Evolutionary conservation across 345 rosid genomes (phyloP), one percentile per base, ranked within the genome.

Genomic region (Rhizophora apiculata): DNA sequence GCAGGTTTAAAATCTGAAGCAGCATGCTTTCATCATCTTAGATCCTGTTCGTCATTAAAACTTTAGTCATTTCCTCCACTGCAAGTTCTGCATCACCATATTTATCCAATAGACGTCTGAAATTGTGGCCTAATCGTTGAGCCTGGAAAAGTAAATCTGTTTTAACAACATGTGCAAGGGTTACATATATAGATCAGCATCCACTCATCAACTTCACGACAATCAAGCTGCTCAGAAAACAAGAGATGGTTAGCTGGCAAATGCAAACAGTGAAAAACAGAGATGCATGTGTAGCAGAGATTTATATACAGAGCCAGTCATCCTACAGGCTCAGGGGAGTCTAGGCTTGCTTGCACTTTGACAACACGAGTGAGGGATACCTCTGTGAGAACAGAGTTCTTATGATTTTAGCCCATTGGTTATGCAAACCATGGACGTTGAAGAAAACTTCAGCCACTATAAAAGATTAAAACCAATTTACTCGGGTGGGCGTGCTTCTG

Each of bases 361-460:
- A 72, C 48, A 91, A 67, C 26, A 91, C 89, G 74, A 88, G 97
- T 94, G 95, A 0, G 97, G 88, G 90, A 72, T 55, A 91, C 93
- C 68, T 80, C 85, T 36, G 78, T 75, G 67, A 86, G 71, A 54
- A 56, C 64, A 70, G 55, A 21, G 61, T 78, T 34, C 36, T 27
- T 46, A 77, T 39, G 67, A 65, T 65, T 62, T 71, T 8, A 85
- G 86, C 49, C 93, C 80, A 85, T 93, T 93, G 59, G 92, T 85
- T 68, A 89, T 19, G 68, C 88, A 83, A 62, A 86, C 63, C 91
- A 91, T 87, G 76, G 87, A 69, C 72, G 79, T 84, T 10, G 55
- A 88, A 85, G 24, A 52, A 48, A 59, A 86, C 61, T 69, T 93
- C 84, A 32, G 78, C 77, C 53, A 3, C 13, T 5, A 2, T 37